phyloP scores from a whole-genome alignment of 2,329 filamentous ascomycete genomes.

The Aspergillus sp. region DNA sequence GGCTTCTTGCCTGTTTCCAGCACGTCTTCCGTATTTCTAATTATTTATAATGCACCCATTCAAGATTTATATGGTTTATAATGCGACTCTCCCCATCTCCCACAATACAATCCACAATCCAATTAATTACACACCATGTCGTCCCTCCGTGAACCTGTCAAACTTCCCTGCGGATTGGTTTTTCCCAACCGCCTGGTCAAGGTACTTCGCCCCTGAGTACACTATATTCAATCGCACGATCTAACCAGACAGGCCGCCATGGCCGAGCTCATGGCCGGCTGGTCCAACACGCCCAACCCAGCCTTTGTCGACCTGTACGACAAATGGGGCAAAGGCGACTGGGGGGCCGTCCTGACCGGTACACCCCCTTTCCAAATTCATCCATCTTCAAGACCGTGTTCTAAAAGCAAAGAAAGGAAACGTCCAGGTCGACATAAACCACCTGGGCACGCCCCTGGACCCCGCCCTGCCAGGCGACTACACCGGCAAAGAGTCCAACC shows the following conservation, averaged over 20 bases:
- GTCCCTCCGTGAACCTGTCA: slow-evolving; percentile 43
- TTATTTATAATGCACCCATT: too few species aligned
- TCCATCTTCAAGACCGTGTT: too few species aligned
- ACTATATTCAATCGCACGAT: too few species aligned
- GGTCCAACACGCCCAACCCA: slow-evolving; percentile 44
- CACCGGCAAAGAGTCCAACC: slow-evolving; percentile 17
- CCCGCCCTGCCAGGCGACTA: slow-evolving; percentile 27
- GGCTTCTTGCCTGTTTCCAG: neutral
- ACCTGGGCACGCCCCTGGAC: slow-evolving; percentile 34
- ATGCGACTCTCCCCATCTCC: neutral
- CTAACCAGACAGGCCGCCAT: too few species aligned
- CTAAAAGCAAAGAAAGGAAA: too few species aligned
- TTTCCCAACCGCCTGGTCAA: slow-evolving; percentile 56
- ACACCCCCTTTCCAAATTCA: slow-evolving; percentile 15
- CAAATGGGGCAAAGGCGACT: slow-evolving; percentile 48
- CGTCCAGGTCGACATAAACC: slow-evolving; percentile 46
- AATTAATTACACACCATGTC: slow-evolving; percentile 14
- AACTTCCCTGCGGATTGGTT: slow-evolving; percentile 54
- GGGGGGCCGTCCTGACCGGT: slow-evolving; percentile 45
- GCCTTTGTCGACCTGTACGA: slow-evolving; percentile 48
- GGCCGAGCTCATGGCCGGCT: slow-evolving; percentile 44
- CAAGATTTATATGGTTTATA: neutral
- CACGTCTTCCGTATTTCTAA: too few species aligned
- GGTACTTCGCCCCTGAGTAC: too few species aligned
- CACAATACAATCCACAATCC: neutral